Conservation (phyloP, 805 yeast species). For the Kodamaea leandrae region DNA sequence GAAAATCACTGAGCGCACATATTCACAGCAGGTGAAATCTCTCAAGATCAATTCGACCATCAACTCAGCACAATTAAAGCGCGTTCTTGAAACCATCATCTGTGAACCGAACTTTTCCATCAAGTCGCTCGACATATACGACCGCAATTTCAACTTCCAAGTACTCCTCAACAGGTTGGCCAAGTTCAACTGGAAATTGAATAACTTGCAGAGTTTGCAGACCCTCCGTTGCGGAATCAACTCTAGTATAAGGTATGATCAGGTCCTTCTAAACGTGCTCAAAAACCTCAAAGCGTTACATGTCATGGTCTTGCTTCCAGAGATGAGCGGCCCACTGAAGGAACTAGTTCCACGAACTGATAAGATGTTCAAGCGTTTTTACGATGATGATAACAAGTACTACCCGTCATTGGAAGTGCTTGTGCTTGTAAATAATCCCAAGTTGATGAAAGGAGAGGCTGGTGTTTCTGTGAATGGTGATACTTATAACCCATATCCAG, state of each 20-base stretch:
- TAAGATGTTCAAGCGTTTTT: conserved; percentile 13
- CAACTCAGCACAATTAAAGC: conserved; percentile 23
- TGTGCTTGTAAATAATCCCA: conserved; percentile 28
- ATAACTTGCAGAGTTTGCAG: conserved; percentile 20
- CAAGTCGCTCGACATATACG: conserved; percentile 27
- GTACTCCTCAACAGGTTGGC: conserved; percentile 23
- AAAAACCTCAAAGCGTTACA: conserved; percentile 23
- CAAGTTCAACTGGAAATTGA: conserved; percentile 26
- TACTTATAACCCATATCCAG: conserved; percentile 26
- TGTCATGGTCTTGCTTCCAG: conserved; percentile 19
- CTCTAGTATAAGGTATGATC: conserved; percentile 20
- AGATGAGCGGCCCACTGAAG: conserved; percentile 17
- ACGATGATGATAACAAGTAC: not conserved
- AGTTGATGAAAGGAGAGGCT: conserved; percentile 15
- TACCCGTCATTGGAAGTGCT: conserved; percentile 18
- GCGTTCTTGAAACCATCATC: conserved; percentile 27
- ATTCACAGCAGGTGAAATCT: conserved; percentile 17
- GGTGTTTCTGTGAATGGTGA: conserved; percentile 11
- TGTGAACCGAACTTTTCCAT: conserved; percentile 22
- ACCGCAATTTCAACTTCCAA: conserved; percentile 25
- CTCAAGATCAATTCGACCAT: conserved; percentile 23
- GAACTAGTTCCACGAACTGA: conserved; percentile 19
- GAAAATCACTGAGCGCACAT: conserved; percentile 18
- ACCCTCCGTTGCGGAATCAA: conserved; percentile 28
- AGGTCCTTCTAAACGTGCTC: conserved; percentile 23